Conservation (phyloP, 1,139 yeast species). For the Hemisphaericaspora subhashii region DNA sequence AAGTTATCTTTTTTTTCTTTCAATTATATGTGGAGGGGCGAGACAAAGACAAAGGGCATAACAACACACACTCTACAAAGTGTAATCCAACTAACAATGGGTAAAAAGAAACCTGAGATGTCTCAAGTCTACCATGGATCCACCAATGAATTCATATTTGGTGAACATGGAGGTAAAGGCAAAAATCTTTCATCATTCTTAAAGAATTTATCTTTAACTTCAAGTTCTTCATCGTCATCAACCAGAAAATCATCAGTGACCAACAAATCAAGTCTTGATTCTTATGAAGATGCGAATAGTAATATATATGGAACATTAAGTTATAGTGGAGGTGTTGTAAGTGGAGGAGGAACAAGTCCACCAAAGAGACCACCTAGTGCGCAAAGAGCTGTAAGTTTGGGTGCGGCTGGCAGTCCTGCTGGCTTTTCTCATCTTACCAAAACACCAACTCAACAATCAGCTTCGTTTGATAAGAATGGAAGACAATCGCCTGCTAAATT, state of each 20-base stretch:
- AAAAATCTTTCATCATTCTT: conserved; percentile 60
- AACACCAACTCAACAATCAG: conserved; percentile 12
- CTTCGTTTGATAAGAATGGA: neutral
- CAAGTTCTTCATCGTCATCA: conserved; percentile 4
- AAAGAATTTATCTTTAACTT: conserved; percentile 45
- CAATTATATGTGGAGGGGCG: neutral
- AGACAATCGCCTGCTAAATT: neutral
- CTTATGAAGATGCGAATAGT: conserved; percentile 33
- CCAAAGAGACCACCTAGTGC: conserved; percentile 1
- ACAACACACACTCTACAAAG: neutral
- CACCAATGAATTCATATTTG: conserved; percentile 62
- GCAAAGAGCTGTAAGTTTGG: conserved; percentile 13
- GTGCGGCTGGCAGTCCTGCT: conserved; percentile 21
- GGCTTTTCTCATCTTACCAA: conserved; percentile 15
- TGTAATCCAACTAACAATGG: conserved; percentile 28
- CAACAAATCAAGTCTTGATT: conserved; percentile 6
- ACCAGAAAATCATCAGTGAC: neutral
- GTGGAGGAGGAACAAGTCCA: conserved; percentile 5
- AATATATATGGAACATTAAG: conserved; percentile 43
- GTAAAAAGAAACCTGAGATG: conserved; percentile 55
- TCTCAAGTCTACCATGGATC: conserved; percentile 52
- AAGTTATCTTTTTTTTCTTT: too few relatives aligned
- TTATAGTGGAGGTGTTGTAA: conserved; percentile 19
- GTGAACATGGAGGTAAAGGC: conserved; percentile 69
- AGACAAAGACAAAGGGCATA: neutral